Conservation (phyloP, 192 early-diverging fungal species). For the Oehlia diaphana region DNA sequence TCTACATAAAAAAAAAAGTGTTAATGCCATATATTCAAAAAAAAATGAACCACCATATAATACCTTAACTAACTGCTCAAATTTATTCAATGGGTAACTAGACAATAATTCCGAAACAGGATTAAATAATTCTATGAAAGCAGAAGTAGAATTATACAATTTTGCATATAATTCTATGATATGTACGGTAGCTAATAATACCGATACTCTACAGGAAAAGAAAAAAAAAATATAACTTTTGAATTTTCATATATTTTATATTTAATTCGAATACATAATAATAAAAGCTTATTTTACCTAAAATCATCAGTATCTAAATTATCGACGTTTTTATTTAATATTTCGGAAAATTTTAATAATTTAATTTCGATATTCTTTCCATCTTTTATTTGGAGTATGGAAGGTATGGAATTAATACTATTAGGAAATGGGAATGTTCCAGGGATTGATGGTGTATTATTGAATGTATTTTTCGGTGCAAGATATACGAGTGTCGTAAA, state of each 20-base stretch:
- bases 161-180: slow-evolving; percentile 48
- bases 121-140: slow-evolving; percentile 60
- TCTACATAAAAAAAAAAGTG: slow-evolving; percentile 30
- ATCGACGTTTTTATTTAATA: slow-evolving; percentile 11
- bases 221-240: background rate
- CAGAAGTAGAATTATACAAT: slow-evolving; percentile 60
- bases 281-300: background rate
- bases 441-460: slow-evolving; percentile 29
- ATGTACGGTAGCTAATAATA: slow-evolving; percentile 40
- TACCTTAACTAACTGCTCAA: slow-evolving; percentile 38
- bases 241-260: too few relatives aligned
- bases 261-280: background rate
- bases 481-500: slow-evolving; percentile 42
- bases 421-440: slow-evolving; percentile 50
- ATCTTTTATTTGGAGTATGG: slow-evolving; percentile 39
- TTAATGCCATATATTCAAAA: background rate
- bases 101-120: slow-evolving; percentile 20
- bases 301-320: slow-evolving; percentile 8
- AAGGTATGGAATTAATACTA: background rate
- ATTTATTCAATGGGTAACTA: slow-evolving; percentile 27
- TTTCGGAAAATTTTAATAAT: slow-evolving; percentile 37
- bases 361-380: slow-evolving; percentile 27
- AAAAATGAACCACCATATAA: background rate
- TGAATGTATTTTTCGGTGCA: slow-evolving; percentile 43
- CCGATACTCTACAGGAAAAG: slow-evolving; percentile 35